Percentiles rank a stretch among this genome's conserved stretches.
phyloP scores from a whole-genome alignment of 2,329 filamentous ascomycete genomes.

The Pseudogymnoascus sp. region DNA sequence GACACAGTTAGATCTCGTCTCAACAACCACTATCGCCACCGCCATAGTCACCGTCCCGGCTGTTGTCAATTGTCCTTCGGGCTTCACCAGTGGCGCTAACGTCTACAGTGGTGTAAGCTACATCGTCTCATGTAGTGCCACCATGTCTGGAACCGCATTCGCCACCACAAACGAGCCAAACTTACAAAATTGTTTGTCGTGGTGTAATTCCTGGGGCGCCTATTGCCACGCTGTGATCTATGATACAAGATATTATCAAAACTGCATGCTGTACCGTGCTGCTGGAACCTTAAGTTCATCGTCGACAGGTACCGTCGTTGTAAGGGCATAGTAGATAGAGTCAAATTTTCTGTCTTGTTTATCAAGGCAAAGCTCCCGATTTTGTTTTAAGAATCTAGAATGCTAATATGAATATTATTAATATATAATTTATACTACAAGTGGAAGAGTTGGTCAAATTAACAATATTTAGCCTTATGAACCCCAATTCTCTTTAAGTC shows the following conservation, averaged over 20 bases:
- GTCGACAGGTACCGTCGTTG: background rate
- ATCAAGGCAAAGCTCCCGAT: background rate
- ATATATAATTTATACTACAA: no score
- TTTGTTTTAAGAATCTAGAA: background rate
- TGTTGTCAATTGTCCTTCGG: background rate
- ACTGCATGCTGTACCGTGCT: background rate
- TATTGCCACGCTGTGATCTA: background rate
- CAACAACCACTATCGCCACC: background rate
- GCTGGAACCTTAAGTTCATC: background rate
- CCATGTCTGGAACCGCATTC: background rate
- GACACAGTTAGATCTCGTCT: background rate
- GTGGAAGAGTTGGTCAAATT: no score
- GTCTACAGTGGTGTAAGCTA: background rate
- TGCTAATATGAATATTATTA: background rate
- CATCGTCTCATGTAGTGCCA: background rate
- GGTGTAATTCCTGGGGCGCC: background rate
- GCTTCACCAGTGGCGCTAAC: background rate
- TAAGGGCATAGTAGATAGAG: background rate
- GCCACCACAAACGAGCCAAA: background rate
- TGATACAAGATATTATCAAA: background rate
- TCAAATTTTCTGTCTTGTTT: background rate
- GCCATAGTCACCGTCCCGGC: background rate
- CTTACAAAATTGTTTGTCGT: background rate
- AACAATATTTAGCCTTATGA: no score
- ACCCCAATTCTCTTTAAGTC: background rate